Conservation (phyloP, 2,329 filamentous ascomycete genomes). For the Bipolaris sorokiniana region DNA sequence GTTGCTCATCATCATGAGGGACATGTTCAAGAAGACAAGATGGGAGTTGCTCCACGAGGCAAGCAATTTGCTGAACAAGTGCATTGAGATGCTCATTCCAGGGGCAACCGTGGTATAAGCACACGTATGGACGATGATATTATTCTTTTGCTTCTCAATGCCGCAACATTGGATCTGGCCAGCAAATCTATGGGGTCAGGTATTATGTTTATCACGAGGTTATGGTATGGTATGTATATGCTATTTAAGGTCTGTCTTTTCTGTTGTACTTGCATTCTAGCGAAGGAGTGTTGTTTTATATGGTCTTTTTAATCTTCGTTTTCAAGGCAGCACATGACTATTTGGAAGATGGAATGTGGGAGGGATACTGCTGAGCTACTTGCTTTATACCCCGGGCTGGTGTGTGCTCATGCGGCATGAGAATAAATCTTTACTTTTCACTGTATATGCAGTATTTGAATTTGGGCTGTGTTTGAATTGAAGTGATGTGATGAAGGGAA, state of each 20-base stretch:
- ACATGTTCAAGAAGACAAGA: conserved; percentile 79
- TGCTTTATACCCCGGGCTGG: conserved; percentile 23
- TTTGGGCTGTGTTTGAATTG: background rate
- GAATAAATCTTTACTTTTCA: background rate
- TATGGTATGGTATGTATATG: conserved; percentile 9
- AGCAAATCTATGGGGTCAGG: background rate
- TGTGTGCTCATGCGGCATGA: conserved; percentile 12
- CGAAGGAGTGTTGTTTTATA: conserved; percentile 16
- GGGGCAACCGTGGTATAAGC: conserved; percentile 25
- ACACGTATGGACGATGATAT: background rate
- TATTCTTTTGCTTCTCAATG: conserved; percentile 1
- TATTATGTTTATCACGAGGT: conserved; percentile 15
- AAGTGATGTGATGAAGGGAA: background rate
- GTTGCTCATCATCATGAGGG: conserved; percentile 78
- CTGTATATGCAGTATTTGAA: background rate
- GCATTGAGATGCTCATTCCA: conserved; percentile 67
- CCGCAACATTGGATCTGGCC: background rate
- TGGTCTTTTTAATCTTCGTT: conserved; percentile 11
- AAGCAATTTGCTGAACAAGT: conserved; percentile 78
- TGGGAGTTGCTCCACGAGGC: conserved; percentile 95
- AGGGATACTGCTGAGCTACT: conserved; percentile 13
- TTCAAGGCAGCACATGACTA: conserved; percentile 13
- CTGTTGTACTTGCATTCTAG: conserved; percentile 19
- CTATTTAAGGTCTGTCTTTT: conserved; percentile 14
- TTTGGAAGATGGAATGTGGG: conserved; percentile 1